phyloP scores from a whole-genome alignment of 73 alveolate species.

The Effrenium voratum region DNA sequence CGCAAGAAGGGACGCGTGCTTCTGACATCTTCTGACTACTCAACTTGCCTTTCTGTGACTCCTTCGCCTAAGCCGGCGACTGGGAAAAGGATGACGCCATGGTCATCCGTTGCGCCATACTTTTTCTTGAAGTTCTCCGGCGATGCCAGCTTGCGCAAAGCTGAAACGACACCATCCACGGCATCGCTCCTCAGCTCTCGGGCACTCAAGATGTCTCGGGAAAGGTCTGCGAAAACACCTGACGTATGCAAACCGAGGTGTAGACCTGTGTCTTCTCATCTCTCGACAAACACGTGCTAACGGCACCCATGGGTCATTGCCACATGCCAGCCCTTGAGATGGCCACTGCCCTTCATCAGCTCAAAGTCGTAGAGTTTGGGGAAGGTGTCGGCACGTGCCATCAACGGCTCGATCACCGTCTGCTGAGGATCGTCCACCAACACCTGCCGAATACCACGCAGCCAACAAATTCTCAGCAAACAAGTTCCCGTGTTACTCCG shows the following conservation, averaged over 20 bases:
- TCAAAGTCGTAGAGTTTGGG: constrained; percentile 83
- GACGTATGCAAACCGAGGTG: neutral
- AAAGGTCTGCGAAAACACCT: too few relatives aligned
- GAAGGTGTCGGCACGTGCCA: constrained; percentile 47
- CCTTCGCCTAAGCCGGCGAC: too few relatives aligned
- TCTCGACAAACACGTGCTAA: neutral
- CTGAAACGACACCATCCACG: constrained; percentile 50
- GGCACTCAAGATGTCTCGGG: neutral
- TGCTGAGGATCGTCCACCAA: constrained; percentile 58
- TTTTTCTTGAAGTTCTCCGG: constrained; percentile 35
- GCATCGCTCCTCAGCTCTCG: constrained; percentile 28
- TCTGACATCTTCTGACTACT: too few relatives aligned
- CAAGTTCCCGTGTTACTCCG: neutral
- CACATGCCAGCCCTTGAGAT: constrained; percentile 52
- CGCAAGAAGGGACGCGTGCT: too few relatives aligned
- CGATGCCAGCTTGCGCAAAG: constrained; percentile 30
- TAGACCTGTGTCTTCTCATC: neutral
- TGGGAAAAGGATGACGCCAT: constrained; percentile 68
- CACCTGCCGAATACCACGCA: neutral
- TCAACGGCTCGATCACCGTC: constrained; percentile 79
- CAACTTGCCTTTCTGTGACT: too few relatives aligned
- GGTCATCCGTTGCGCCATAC: constrained; percentile 63
- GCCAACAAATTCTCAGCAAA: neutral
- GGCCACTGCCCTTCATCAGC: constrained; percentile 82
- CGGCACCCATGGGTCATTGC: constrained; percentile 19